Evolutionary conservation across 2,329 filamentous ascomycete genomes (phyloP).

Genomic region (Cordyceps javanica): DNA sequence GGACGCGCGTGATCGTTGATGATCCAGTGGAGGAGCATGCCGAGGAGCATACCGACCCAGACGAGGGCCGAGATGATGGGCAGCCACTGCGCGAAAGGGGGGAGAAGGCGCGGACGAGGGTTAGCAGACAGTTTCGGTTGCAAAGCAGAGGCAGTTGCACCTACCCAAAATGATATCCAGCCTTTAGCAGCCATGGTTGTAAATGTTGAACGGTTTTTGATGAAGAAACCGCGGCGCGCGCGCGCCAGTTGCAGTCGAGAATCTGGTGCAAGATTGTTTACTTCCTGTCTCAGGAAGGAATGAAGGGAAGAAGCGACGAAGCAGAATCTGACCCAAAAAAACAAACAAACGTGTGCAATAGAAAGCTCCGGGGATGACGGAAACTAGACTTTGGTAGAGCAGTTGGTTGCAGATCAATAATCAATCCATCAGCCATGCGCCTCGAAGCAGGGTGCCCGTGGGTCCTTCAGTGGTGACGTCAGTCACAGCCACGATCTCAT

Average conservation of each 20-base stretch:
- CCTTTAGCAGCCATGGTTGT: constrained; percentile 27
- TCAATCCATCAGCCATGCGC: too few relatives aligned
- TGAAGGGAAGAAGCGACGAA: neutral
- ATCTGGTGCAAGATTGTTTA: neutral
- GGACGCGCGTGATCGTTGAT: constrained; percentile 44
- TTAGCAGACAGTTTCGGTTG: too few relatives aligned
- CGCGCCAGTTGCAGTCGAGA: neutral
- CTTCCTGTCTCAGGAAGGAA: neutral
- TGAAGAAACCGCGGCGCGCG: neutral
- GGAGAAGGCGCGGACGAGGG: too few relatives aligned
- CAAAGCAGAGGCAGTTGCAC: too few relatives aligned
- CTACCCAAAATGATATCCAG: constrained; percentile 36
- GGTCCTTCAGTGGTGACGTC: too few relatives aligned
- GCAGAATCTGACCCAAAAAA: too few relatives aligned
- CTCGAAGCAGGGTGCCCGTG: too few relatives aligned
- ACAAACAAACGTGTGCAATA: too few relatives aligned
- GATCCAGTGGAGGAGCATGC: constrained; percentile 65
- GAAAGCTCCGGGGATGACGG: neutral
- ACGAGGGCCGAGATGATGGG: constrained; percentile 61
- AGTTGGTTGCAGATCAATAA: neutral
- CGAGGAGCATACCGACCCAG: constrained; percentile 63
- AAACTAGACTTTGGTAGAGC: neutral
- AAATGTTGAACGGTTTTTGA: neutral
- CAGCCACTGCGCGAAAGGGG: constrained; percentile 55
- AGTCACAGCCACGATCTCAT: too few relatives aligned